Evolutionary conservation across 371 early-diverging fungal species (phyloP).

Genomic region (Capillidium heterosporum): DNA sequence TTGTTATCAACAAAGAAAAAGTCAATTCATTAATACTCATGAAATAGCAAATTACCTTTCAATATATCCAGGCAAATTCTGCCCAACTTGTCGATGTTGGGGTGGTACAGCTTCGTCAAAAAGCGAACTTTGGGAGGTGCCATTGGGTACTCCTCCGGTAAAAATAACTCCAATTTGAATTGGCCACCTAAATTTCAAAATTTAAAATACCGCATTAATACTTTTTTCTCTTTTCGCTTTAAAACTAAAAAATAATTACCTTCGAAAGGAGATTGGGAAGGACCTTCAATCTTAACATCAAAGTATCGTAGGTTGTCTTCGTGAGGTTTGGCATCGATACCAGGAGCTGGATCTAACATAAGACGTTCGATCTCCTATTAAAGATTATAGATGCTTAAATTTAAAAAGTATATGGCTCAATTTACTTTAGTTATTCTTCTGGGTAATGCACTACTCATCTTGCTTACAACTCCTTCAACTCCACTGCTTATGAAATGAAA

Average conservation of each 20-base stretch:
- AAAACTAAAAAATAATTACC: conserved; percentile 26
- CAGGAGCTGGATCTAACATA: conserved; percentile 88
- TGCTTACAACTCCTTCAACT: no score
- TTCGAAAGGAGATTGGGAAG: conserved; percentile 93
- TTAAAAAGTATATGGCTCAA: no score
- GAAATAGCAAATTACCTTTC: conserved; percentile 48
- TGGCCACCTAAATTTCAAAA: conserved; percentile 48
- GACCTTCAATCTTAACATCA: conserved; percentile 94
- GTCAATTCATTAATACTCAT: neutral
- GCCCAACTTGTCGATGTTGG: conserved; percentile 97
- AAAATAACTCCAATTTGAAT: conserved; percentile 89
- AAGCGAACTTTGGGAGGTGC: conserved; percentile 97
- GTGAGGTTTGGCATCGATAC: conserved; percentile 77
- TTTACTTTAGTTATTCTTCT: no score
- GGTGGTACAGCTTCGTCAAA: conserved; percentile 98
- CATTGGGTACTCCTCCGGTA: conserved; percentile 98
- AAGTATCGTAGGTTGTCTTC: conserved; percentile 94
- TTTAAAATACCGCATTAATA: neutral
- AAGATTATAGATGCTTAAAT: no score
- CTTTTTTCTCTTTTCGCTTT: neutral
- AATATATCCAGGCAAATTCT: conserved; percentile 97
- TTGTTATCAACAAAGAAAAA: neutral
- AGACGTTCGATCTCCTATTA: conserved; percentile 86
- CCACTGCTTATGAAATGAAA: no score
- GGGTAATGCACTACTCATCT: no score